Percentiles rank a stretch among this genome's conserved stretches.
phyloP scores from a whole-genome alignment of 345 rosid species.

The Brassica napus region DNA sequence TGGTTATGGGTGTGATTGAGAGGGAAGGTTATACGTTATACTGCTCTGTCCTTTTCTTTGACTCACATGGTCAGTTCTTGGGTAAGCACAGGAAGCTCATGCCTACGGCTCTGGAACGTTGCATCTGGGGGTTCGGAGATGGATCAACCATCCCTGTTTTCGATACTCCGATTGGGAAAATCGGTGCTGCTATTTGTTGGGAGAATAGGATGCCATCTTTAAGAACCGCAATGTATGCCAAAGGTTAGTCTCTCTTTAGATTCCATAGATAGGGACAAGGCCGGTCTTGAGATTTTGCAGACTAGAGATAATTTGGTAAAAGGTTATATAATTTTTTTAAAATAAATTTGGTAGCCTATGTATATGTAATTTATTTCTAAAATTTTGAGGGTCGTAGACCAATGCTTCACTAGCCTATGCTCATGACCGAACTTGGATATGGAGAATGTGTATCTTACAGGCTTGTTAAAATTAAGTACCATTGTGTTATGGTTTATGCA shows the following conservation, averaged over 20 bases:
- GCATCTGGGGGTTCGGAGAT: conserved; percentile 96
- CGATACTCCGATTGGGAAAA: conserved; percentile 77
- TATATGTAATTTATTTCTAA: too few species aligned
- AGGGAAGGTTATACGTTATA: conserved; percentile 91
- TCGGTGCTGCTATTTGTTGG: conserved; percentile 95
- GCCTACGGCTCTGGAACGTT: conserved; percentile 90
- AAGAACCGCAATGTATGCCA: conserved; percentile 88
- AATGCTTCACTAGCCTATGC: too few species aligned
- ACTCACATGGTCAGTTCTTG: conserved; percentile 72
- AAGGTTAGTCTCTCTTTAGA: conserved; percentile 52
- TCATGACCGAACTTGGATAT: too few species aligned
- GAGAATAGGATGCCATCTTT: conserved; percentile 94
- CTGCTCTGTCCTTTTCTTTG: conserved; percentile 79
- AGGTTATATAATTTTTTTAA: too few species aligned
- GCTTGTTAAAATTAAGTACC: neutral
- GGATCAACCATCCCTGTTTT: conserved; percentile 89
- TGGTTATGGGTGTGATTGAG: conserved; percentile 95
- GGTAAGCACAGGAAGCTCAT: conserved; percentile 90
- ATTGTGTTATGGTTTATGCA: conserved; percentile 27
- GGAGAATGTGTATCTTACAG: conserved; percentile 2
- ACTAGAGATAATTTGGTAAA: too few species aligned
- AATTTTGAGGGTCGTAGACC: too few species aligned
- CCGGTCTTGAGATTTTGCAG: too few species aligned
- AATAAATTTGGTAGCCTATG: too few species aligned
- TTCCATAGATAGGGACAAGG: too few species aligned